These are phyloP conservation scores for Toxoplasma gondii DNA, from an alignment of 169 alveolate genomes.

Conservation along the genomic window DNA sequence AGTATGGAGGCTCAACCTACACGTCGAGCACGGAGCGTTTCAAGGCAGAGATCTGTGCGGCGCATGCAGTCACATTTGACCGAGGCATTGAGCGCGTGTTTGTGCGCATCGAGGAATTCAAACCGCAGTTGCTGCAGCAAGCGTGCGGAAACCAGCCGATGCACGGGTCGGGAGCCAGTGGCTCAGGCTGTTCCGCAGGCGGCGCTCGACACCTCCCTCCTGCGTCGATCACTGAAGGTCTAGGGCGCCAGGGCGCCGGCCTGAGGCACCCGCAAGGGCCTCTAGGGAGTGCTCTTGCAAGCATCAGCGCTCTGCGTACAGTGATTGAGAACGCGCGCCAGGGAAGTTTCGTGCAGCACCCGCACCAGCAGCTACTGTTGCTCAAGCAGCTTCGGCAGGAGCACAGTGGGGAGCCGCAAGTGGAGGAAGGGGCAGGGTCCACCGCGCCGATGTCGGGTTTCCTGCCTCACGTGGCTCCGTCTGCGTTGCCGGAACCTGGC, in stretches of 20 bases:
- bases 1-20: conserved; percentile 57
- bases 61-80: conserved; percentile 49
- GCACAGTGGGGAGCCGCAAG: too few species aligned
- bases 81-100: conserved; percentile 63
- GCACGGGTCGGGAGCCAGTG: not conserved
- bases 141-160: not conserved
- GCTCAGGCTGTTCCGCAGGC: not conserved
- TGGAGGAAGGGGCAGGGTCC: not conserved
- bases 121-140: conserved; percentile 16
- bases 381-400: conserved; percentile 15
- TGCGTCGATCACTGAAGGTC: not conserved
- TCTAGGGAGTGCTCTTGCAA: not conserved
- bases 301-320: not conserved
- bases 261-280: not conserved
- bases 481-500: too few species aligned
- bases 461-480: too few species aligned
- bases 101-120: conserved; percentile 58
- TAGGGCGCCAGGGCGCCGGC: not conserved
- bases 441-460: not conserved
- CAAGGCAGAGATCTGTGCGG: conserved; percentile 57
- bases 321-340: not conserved
- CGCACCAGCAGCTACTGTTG: not conserved
- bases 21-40: conserved; percentile 56
- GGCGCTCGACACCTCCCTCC: not conserved
- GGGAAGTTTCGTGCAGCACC: not conserved